Evolutionary conservation across 140 eudicot species (phyloP).

Genomic region (Erigeron philadelphicus): DNA sequence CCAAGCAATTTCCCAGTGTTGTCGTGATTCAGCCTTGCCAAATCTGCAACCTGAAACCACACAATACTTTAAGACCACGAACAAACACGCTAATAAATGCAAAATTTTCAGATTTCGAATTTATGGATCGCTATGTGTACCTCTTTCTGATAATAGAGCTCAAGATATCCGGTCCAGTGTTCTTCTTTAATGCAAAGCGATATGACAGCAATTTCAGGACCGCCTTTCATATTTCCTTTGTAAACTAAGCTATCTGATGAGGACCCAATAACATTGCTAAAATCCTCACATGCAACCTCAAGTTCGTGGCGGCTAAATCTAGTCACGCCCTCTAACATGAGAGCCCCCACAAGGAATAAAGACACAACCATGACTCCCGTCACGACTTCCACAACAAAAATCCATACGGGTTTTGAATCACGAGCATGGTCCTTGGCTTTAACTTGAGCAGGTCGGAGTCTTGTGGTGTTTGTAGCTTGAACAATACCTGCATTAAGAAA

Average conservation of each 20-base stretch:
- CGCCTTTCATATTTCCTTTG: slow-evolving; percentile 77
- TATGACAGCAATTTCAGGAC: slow-evolving; percentile 90
- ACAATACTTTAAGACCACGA: slow-evolving; percentile 1
- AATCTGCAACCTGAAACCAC: slow-evolving; percentile 73
- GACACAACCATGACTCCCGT: slow-evolving; percentile 63
- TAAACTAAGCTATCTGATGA: slow-evolving; percentile 80
- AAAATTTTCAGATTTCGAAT: neutral
- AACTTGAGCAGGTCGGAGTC: slow-evolving; percentile 37
- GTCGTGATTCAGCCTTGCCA: slow-evolving; percentile 74
- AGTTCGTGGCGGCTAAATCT: slow-evolving; percentile 75
- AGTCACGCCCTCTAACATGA: slow-evolving; percentile 56
- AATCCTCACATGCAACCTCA: slow-evolving; percentile 95
- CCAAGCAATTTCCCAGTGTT: slow-evolving; percentile 78
- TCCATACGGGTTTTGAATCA: slow-evolving; percentile 57
- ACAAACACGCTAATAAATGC: neutral
- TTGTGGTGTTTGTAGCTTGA: slow-evolving; percentile 37
- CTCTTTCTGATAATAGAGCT: slow-evolving; percentile 89
- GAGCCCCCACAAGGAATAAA: slow-evolving; percentile 42
- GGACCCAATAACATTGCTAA: slow-evolving; percentile 92
- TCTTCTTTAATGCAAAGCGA: slow-evolving; percentile 86
- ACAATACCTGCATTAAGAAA: slow-evolving; percentile 36
- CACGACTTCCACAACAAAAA: slow-evolving; percentile 59
- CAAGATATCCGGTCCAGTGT: slow-evolving; percentile 79
- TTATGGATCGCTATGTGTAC: slow-evolving; percentile 26
- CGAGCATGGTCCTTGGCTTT: slow-evolving; percentile 29